Base-by-base conservation (phyloP, 2,329 filamentous ascomycete species). In the Plectosphaerella cucumerina region DNA sequence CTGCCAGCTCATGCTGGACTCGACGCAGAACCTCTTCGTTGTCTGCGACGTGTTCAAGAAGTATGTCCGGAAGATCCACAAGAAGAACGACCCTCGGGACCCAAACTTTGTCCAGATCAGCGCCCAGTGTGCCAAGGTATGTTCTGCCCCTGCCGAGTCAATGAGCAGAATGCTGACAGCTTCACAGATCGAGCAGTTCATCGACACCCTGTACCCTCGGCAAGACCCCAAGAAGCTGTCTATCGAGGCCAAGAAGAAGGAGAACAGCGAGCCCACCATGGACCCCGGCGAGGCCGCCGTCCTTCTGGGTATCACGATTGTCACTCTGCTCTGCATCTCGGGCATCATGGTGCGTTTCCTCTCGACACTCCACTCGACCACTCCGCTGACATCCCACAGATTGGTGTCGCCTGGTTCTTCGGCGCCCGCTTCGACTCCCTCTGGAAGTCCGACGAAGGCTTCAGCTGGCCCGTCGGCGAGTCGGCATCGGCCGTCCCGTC, bases 101-200 rank as follows among this genome's bases (percentile, higher is more conserved):
- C 94, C 93, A 43, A 93, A 92, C 66, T 99, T 87, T 73, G 74
- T 97, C 44, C 86, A 90, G 63, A 97, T 99, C 65, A 96, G 91
- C 70, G 84, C 91, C 56, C 87, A 89, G 50, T 96, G 93, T 65
- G 93, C 84, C 64, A 91, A 90, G 80, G 89, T 93, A 65, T 39
- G 63, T 58, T n/a, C n/a, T n/a, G n/a, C 47, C 18, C n/a, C 11
- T 34, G 3, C 26, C 12, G 48, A 12, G 11, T 5, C 17, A 6
- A 47, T n/a, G 18, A 41, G 12, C 11, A 6, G 20, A 31, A 45
- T 37, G 35, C 44, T 58, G 14, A 59, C 53, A 39, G 22, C 34
- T 31, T 3, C 33, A 4, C 61, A 94, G 88, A 89, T 96, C 58
- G 92, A 97, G 68, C 89, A 94, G 75, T 96, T 96, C 67, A 96